Percentiles rank a stretch among this genome's conserved stretches.
phyloP scores from a whole-genome alignment of 1,284 basidiomycete species.

The Leccinum subrobustum region DNA sequence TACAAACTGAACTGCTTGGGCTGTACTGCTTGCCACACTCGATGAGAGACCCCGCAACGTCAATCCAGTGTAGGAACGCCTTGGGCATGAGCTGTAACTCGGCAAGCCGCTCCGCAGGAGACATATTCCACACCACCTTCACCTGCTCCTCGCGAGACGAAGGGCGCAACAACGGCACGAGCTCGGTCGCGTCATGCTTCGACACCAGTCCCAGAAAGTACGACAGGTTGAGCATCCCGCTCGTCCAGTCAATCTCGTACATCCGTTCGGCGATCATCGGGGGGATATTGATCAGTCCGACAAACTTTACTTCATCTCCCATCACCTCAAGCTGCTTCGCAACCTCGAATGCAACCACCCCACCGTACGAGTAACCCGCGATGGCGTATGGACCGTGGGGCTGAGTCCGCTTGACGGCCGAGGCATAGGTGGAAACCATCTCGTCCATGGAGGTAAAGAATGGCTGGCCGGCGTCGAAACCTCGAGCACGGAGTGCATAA shows the following conservation, averaged over 20 bases:
- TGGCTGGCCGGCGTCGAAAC: conserved; percentile 38
- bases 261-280: conserved; percentile 41
- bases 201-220: conserved; percentile 26
- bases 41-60: conserved; percentile 27
- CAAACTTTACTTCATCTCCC: conserved; percentile 37
- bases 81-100: conserved; percentile 24
- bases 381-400: conserved; percentile 43
- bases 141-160: conserved; percentile 24
- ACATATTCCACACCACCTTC: conserved; percentile 19
- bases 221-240: conserved; percentile 38
- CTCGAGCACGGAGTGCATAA: conserved; percentile 41
- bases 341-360: conserved; percentile 45
- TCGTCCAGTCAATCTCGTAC: conserved; percentile 39
- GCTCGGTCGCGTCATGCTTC: conserved; percentile 21
- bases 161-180: conserved; percentile 11
- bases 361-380: conserved; percentile 48
- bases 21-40: conserved; percentile 30
- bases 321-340: conserved; percentile 36
- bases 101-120: conserved; percentile 24
- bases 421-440: conserved; percentile 39
- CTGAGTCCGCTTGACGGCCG: conserved; percentile 33
- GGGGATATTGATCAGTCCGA: conserved; percentile 41
- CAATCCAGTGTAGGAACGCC: conserved; percentile 28
- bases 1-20: conserved; percentile 23
- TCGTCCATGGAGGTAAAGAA: conserved; percentile 39